Percentiles rank a stretch among this genome's conserved stretches.
These are phyloP conservation scores for Sphaerobolus stellatus DNA, from an alignment of 1,284 basidiomycete species.

Conservation along the genomic window DNA sequence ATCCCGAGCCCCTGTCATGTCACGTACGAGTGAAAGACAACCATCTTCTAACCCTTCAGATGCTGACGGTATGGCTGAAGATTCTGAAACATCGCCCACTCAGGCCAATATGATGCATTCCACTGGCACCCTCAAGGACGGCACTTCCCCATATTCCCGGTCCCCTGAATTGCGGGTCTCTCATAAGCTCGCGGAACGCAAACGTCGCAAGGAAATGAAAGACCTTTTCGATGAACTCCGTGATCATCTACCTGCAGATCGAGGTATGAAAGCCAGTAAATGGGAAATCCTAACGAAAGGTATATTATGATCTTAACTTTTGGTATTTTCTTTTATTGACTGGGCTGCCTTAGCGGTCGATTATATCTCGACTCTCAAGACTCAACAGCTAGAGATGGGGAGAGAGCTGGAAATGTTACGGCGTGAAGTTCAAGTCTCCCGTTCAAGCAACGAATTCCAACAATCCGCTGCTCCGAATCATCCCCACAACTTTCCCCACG, in stretches of 20 bases:
- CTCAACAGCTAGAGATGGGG: slow-evolving; percentile 69
- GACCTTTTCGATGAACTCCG: slow-evolving; percentile 93
- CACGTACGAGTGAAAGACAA: slow-evolving; percentile 7
- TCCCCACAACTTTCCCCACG: neutral
- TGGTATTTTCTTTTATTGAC: slow-evolving; percentile 13
- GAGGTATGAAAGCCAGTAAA: slow-evolving; percentile 93
- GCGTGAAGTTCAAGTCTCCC: slow-evolving; percentile 68
- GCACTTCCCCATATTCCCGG: slow-evolving; percentile 83
- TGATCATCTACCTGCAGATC: slow-evolving; percentile 85
- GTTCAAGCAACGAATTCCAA: slow-evolving; percentile 23
- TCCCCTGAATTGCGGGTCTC: slow-evolving; percentile 90
- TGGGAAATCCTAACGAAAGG: slow-evolving; percentile 97
- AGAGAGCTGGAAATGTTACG: slow-evolving; percentile 77
- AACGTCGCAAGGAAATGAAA: slow-evolving; percentile 96
- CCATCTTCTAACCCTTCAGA: slow-evolving; percentile 6
- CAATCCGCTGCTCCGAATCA: neutral
- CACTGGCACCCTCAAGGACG: slow-evolving; percentile 18
- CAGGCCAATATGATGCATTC: slow-evolving; percentile 4
- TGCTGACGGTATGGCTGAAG: slow-evolving; percentile 4
- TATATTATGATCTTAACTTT: slow-evolving; percentile 33
- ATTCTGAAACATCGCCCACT: slow-evolving; percentile 8
- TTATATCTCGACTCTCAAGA: slow-evolving; percentile 77
- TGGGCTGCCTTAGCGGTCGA: slow-evolving; percentile 68
- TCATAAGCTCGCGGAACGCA: slow-evolving; percentile 93
- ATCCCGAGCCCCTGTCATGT: slow-evolving; percentile 51